Evolutionary conservation across 164 flowering plant species (phyloP).

Genomic region (Kalanchoe fedtschenkoi): DNA sequence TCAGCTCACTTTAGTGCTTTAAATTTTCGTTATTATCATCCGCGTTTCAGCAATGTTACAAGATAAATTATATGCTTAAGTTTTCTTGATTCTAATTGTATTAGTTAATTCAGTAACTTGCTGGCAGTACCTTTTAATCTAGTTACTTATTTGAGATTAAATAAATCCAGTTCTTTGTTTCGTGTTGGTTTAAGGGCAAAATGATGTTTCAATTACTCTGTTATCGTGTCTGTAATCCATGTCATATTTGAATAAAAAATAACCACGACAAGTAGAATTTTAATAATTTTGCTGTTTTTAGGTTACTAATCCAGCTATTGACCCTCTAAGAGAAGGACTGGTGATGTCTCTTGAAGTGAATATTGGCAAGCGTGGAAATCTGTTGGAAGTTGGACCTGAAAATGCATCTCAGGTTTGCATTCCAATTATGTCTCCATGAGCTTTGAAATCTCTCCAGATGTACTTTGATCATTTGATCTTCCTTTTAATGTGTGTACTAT

Average conservation of each 20-base stretch:
- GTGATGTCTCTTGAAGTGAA: slow-evolving; percentile 99
- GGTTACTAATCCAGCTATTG: slow-evolving; percentile 99
- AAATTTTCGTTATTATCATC: background rate
- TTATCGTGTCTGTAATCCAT: too few relatives aligned
- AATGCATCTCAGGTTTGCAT: slow-evolving; percentile 88
- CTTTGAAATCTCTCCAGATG: background rate
- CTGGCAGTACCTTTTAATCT: background rate
- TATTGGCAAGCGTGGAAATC: slow-evolving; percentile 89
- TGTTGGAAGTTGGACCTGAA: slow-evolving; percentile 91
- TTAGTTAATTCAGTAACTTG: background rate
- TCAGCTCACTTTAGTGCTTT: background rate
- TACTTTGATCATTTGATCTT: background rate
- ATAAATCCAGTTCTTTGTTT: background rate
- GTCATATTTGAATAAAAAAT: too few relatives aligned
- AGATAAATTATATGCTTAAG: too few relatives aligned
- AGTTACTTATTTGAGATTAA: background rate
- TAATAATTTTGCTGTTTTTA: slow-evolving; percentile 17
- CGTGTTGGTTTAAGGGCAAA: background rate
- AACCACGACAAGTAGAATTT: too few relatives aligned
- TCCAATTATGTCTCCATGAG: background rate
- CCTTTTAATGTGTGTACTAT: slow-evolving; percentile 20
- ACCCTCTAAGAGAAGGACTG: slow-evolving; percentile 96
- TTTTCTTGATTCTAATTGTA: background rate
- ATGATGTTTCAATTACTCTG: background rate
- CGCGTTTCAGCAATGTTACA: too few relatives aligned